Evolutionary conservation across 2,329 filamentous ascomycete genomes (phyloP).

Genomic region (Ceratocystis diversiconidia): DNA sequence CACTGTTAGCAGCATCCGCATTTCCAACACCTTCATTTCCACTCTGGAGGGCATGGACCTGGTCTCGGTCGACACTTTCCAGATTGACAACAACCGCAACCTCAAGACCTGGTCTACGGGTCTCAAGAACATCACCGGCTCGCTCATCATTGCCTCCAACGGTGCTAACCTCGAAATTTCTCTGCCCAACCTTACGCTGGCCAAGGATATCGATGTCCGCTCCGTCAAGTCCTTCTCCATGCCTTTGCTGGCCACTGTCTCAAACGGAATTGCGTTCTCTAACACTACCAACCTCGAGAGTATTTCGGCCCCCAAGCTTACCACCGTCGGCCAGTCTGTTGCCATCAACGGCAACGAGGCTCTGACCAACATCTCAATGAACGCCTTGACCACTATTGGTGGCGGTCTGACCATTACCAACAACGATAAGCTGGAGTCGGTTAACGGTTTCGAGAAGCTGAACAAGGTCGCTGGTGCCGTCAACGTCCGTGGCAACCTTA

Average conservation of each 20-base stretch:
- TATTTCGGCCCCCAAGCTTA: conserved; percentile 56
- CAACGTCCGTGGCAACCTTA: conserved; percentile 73
- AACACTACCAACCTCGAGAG: conserved; percentile 52
- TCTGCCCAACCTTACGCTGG: conserved; percentile 62
- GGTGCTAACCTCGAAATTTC: conserved; percentile 53
- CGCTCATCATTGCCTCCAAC: conserved; percentile 68
- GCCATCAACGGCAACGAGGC: conserved; percentile 49
- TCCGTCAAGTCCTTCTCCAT: conserved; percentile 63
- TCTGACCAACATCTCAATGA: conserved; percentile 63
- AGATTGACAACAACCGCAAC: conserved; percentile 82
- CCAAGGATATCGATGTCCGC: conserved; percentile 40
- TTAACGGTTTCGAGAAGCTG: conserved; percentile 56
- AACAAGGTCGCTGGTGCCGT: conserved; percentile 62
- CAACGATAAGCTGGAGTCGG: conserved; percentile 58
- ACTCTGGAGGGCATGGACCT: conserved; percentile 72
- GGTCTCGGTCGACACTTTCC: conserved; percentile 52
- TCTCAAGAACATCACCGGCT: conserved; percentile 58
- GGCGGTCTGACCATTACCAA: conserved; percentile 80
- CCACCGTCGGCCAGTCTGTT: conserved; percentile 44
- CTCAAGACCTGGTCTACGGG: conserved; percentile 63
- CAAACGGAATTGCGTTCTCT: conserved; percentile 71
- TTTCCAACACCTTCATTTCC: conserved; percentile 75
- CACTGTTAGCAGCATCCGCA: conserved; percentile 52
- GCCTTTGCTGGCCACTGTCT: conserved; percentile 58
- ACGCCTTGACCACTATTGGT: conserved; percentile 49